A percentile compares a stretch with the other conserved stretches of the same genome.
phyloP scores from a whole-genome alignment of 2,329 filamentous ascomycete genomes.

The Penicillium hesseltinei region DNA sequence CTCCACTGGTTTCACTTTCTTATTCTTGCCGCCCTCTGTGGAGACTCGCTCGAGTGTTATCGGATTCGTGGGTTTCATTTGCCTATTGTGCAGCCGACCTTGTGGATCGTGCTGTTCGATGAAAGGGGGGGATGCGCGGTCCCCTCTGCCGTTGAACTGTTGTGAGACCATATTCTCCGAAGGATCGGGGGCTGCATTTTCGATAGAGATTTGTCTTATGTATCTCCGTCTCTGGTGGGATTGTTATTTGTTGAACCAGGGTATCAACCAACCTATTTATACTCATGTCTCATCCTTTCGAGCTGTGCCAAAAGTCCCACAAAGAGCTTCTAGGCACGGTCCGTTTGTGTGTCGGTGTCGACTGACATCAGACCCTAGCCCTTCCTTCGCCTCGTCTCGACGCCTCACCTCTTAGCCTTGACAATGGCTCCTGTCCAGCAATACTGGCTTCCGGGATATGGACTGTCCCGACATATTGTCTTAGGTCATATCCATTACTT shows the following conservation, averaged over 20 bases:
- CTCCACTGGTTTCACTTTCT: not conserved
- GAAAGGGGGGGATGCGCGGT: constrained; percentile 1
- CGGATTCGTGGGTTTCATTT: constrained; percentile 11
- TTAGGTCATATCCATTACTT: constrained; percentile 50
- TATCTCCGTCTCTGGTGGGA: constrained; percentile 1
- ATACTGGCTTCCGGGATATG: constrained; percentile 51
- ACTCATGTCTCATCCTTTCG: constrained; percentile 11
- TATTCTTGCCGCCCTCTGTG: not conserved
- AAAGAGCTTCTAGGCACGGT: constrained; percentile 7
- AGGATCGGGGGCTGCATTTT: constrained; percentile 10
- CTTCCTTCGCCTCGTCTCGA: not conserved
- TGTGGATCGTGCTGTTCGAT: constrained; percentile 10
- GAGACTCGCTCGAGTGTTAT: constrained; percentile 2
- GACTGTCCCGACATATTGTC: constrained; percentile 50
- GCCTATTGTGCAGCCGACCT: not conserved
- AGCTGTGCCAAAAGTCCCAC: constrained; percentile 6
- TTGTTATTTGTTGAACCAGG: not conserved
- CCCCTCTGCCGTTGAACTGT: constrained; percentile 2
- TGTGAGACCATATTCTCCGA: constrained; percentile 17
- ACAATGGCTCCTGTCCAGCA: constrained; percentile 42
- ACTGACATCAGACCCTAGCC: constrained; percentile 3
- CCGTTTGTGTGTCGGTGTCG: constrained; percentile 6
- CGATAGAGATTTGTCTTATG: constrained; percentile 14
- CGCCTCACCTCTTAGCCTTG: not conserved
- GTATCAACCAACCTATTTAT: constrained; percentile 20